phyloP scores from a whole-genome alignment of 2,329 filamentous ascomycete genomes.

The Diaporthe sp. region DNA sequence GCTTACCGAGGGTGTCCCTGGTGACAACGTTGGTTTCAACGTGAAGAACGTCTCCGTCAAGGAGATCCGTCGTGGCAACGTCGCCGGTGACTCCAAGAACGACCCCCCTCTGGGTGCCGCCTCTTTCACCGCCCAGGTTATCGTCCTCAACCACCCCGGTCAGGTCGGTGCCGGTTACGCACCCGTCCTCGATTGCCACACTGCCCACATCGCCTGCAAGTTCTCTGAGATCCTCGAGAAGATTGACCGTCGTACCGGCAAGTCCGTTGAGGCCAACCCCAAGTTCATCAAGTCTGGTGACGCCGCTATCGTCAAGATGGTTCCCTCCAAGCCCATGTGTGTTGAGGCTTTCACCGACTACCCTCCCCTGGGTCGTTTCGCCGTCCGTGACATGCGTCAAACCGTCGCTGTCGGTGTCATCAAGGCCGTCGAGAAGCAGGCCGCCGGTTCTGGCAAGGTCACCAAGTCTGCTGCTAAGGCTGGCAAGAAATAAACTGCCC shows the following conservation, averaged over 20 bases:
- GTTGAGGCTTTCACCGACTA: conserved; percentile 99
- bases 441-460: conserved; percentile 72
- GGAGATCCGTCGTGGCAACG: conserved; percentile 99
- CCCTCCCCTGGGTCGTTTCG: conserved; percentile 99
- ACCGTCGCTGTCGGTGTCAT: conserved; percentile 96
- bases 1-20: conserved; percentile 92
- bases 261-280: conserved; percentile 90
- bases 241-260: conserved; percentile 99
- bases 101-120: conserved; percentile 91
- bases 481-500: conserved; percentile 76
- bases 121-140: conserved; percentile 99
- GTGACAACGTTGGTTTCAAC: conserved; percentile 99
- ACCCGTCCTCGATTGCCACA: conserved; percentile 99
- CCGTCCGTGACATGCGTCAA: conserved; percentile 98
- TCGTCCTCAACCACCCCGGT: conserved; percentile 99
- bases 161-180: conserved; percentile 99
- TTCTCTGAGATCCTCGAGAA: conserved; percentile 99
- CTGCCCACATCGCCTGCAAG: conserved; percentile 99
- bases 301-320: conserved; percentile 99
- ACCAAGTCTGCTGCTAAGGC: conserved; percentile 82
- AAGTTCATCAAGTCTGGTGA: conserved; percentile 99
- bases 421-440: conserved; percentile 83
- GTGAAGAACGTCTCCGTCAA: conserved; percentile 99
- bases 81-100: conserved; percentile 99
- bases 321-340: conserved; percentile 99